A percentile compares a stretch with the other conserved stretches of the same genome.
Evolutionary conservation across 345 rosid genomes (phyloP).

Genomic region (Eucalyptus marginata): DNA sequence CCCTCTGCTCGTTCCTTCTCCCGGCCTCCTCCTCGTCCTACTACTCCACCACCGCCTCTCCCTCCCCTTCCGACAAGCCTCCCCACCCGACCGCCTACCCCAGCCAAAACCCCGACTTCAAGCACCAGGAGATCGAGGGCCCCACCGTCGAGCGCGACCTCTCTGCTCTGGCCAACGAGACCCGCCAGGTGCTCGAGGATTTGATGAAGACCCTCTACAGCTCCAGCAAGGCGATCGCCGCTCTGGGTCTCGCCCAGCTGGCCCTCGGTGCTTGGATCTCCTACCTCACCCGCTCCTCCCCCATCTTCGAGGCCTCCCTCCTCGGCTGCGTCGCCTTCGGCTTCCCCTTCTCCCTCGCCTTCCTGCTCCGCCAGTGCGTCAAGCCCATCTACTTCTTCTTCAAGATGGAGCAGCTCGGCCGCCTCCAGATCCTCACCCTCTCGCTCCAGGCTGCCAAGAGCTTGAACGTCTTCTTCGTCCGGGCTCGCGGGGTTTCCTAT

Average conservation of each 20-base stretch:
- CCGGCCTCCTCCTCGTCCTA: background rate
- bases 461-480: constrained; percentile 44
- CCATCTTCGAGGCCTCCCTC: constrained; percentile 38
- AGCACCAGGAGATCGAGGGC: constrained; percentile 94
- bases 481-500: constrained; percentile 43
- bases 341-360: constrained; percentile 70
- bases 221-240: constrained; percentile 51
- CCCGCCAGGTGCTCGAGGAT: constrained; percentile 49
- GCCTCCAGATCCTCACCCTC: constrained; percentile 80
- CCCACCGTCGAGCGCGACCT: constrained; percentile 85
- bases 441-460: constrained; percentile 71
- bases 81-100: constrained; percentile 10
- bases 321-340: constrained; percentile 70
- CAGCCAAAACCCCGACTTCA: constrained; percentile 46
- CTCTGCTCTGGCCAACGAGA: constrained; percentile 71
- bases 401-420: constrained; percentile 84
- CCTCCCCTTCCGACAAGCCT: background rate
- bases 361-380: constrained; percentile 67
- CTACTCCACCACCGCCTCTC: background rate
- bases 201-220: constrained; percentile 71
- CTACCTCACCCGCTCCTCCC: constrained; percentile 25
- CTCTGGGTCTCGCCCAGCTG: constrained; percentile 55
- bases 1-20: background rate
- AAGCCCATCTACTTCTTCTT: constrained; percentile 81
- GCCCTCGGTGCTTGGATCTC: constrained; percentile 62